These are phyloP conservation scores for Talaromyces piceae DNA, from an alignment of 2,329 filamentous ascomycete species.

Conservation along the genomic window DNA sequence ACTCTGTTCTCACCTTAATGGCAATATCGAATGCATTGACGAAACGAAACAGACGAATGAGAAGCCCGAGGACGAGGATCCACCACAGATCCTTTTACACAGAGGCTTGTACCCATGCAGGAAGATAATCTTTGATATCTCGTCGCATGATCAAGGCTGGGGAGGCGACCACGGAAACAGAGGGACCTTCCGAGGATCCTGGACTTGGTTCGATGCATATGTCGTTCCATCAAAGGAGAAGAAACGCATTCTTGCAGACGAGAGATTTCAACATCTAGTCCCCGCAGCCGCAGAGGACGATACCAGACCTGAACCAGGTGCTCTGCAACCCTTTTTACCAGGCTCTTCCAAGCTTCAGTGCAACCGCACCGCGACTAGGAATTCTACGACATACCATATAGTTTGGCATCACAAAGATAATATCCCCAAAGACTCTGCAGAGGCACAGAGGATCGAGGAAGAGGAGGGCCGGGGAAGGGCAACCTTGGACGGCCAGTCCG, in stretches of 20 bases:
- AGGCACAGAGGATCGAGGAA: slow-evolving; percentile 25
- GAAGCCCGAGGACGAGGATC: background rate
- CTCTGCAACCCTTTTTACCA: slow-evolving; percentile 20
- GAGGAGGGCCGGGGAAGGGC: slow-evolving; percentile 25
- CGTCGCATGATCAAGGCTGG: slow-evolving; percentile 32
- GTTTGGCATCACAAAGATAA: slow-evolving; percentile 30
- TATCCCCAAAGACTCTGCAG: slow-evolving; percentile 21
- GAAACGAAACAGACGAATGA: background rate
- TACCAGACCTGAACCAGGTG: background rate
- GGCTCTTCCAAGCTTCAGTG: slow-evolving; percentile 23
- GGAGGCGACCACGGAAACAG: slow-evolving; percentile 13
- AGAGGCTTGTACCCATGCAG: slow-evolving; percentile 31
- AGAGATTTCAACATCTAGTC: background rate
- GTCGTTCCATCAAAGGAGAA: slow-evolving; percentile 16
- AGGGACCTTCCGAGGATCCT: slow-evolving; percentile 24
- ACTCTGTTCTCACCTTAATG: background rate
- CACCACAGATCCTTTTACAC: slow-evolving; percentile 21
- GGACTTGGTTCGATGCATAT: slow-evolving; percentile 34
- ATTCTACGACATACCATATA: slow-evolving; percentile 20
- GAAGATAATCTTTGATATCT: slow-evolving; percentile 30
- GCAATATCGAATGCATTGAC: background rate
- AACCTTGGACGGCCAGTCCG: slow-evolving; percentile 29
- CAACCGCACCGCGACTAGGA: slow-evolving; percentile 19
- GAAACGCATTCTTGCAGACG: background rate
- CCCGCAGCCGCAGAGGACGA: background rate